These are phyloP conservation scores for Fragosphaeria purpurea DNA, from an alignment of 2,329 filamentous ascomycete genomes.

Conservation along the genomic window DNA sequence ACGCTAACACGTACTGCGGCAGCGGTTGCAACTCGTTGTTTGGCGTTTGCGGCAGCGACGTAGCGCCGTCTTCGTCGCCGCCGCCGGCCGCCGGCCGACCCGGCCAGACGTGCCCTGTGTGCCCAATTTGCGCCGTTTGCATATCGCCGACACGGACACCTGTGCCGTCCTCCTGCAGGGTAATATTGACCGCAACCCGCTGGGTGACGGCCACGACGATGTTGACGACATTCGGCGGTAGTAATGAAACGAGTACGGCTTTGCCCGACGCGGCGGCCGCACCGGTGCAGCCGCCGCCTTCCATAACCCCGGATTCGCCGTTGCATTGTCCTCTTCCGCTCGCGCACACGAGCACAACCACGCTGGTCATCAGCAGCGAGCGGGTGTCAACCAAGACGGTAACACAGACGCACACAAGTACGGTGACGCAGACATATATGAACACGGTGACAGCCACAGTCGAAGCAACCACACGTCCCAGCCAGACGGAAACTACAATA, in stretches of 20 bases:
- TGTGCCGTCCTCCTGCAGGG: background rate
- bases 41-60: slow-evolving; percentile 1
- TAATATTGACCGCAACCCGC: background rate
- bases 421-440: background rate
- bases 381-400: background rate
- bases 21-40: slow-evolving; percentile 7
- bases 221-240: background rate
- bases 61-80: background rate
- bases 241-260: too few relatives aligned
- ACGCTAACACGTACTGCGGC: slow-evolving; percentile 5
- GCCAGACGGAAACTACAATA: background rate
- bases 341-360: too few relatives aligned
- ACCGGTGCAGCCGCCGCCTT: too few relatives aligned
- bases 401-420: background rate
- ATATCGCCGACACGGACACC: background rate
- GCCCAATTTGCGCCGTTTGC: background rate
- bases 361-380: too few relatives aligned
- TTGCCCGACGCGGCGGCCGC: too few relatives aligned
- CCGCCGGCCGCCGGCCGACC: background rate
- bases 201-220: background rate
- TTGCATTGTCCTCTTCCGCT: too few relatives aligned
- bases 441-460: too few relatives aligned
- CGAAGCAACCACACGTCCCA: too few relatives aligned
- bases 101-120: background rate
- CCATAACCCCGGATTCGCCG: too few relatives aligned